Evolutionary conservation across 2,329 filamentous ascomycete genomes (phyloP).

Genomic region (Tolypocladium tundrense): DNA sequence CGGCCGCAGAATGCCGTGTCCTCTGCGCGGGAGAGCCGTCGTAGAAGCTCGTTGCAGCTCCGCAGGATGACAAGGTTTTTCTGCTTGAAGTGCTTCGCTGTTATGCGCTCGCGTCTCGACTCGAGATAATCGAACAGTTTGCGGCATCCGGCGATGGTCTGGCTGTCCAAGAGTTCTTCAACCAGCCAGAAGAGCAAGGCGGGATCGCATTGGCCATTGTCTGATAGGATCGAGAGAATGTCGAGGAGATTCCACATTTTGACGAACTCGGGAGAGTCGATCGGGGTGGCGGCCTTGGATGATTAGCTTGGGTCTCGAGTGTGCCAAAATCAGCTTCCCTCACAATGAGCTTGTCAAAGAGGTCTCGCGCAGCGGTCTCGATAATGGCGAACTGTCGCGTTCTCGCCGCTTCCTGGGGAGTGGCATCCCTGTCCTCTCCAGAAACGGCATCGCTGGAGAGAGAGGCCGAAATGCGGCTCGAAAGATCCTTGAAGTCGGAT

Average conservation of each 20-base stretch:
- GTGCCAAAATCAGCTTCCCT: constrained; percentile 18
- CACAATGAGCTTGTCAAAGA: constrained; percentile 73
- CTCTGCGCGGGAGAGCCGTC: constrained; percentile 85
- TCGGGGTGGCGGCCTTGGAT: constrained; percentile 58
- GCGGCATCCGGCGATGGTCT: constrained; percentile 85
- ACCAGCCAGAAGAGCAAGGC: constrained; percentile 81
- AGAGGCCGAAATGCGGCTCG: constrained; percentile 30
- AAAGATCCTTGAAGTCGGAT: constrained; percentile 47
- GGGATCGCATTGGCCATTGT: constrained; percentile 67
- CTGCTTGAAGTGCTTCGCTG: constrained; percentile 66
- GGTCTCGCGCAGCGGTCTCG: constrained; percentile 72
- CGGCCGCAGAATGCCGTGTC: constrained; percentile 95
- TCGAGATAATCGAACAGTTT: constrained; percentile 92
- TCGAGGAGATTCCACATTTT: constrained; percentile 91
- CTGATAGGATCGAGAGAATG: constrained; percentile 78
- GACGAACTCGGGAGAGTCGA: constrained; percentile 69
- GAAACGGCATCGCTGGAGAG: constrained; percentile 15
- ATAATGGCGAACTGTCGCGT: constrained; percentile 57
- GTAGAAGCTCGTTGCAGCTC: constrained; percentile 89
- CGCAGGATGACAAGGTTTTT: constrained; percentile 86
- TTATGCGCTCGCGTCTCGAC: constrained; percentile 81
- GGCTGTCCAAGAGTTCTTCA: constrained; percentile 90
- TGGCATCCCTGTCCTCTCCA: constrained; percentile 18
- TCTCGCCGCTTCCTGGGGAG: constrained; percentile 28
- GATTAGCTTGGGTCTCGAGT: neutral